A percentile compares a stretch with the other conserved stretches of the same genome.
phyloP scores from a whole-genome alignment of 768 basidiomycete genomes.

The Neoboletus magnificus region DNA sequence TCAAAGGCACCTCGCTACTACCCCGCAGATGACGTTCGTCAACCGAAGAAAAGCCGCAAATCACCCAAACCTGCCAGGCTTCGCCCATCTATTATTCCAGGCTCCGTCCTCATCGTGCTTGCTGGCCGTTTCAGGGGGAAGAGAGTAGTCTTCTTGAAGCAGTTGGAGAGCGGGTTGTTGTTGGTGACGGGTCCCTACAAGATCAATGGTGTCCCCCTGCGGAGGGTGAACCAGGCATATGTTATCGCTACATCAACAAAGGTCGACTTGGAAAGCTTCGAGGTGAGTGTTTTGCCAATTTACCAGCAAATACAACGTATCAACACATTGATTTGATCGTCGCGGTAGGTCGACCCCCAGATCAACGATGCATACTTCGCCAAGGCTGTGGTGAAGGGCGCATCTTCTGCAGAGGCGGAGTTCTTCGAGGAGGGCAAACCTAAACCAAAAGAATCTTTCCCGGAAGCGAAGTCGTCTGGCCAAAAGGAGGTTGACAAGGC shows the following conservation, averaged over 20 bases:
- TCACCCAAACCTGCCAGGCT: slow-evolving; percentile 72
- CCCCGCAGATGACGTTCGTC: slow-evolving; percentile 89
- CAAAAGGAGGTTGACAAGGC: slow-evolving; percentile 86
- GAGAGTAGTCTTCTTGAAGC: slow-evolving; percentile 98
- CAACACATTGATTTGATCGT: slow-evolving; percentile 1
- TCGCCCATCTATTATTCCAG: slow-evolving; percentile 87
- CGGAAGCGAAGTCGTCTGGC: slow-evolving; percentile 82
- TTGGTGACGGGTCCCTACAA: slow-evolving; percentile 98
- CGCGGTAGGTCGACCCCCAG: slow-evolving; percentile 73
- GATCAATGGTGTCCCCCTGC: slow-evolving; percentile 96
- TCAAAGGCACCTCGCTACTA: slow-evolving; percentile 88
- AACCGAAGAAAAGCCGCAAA: slow-evolving; percentile 92
- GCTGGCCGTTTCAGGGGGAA: slow-evolving; percentile 98
- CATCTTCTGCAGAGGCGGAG: slow-evolving; percentile 87
- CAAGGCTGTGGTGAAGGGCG: slow-evolving; percentile 68
- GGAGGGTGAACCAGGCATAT: slow-evolving; percentile 98
- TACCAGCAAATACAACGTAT: neutral
- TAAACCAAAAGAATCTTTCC: slow-evolving; percentile 82
- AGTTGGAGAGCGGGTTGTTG: slow-evolving; percentile 85
- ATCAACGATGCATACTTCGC: slow-evolving; percentile 93
- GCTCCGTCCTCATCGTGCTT: slow-evolving; percentile 92
- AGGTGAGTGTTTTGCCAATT: slow-evolving; percentile 48
- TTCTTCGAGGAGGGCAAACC: slow-evolving; percentile 95
- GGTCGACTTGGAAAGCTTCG: slow-evolving; percentile 72
- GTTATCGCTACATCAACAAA: slow-evolving; percentile 97